Conservation (phyloP, 2,329 filamentous ascomycete genomes). For the Alternaria hordeiaustralica region DNA sequence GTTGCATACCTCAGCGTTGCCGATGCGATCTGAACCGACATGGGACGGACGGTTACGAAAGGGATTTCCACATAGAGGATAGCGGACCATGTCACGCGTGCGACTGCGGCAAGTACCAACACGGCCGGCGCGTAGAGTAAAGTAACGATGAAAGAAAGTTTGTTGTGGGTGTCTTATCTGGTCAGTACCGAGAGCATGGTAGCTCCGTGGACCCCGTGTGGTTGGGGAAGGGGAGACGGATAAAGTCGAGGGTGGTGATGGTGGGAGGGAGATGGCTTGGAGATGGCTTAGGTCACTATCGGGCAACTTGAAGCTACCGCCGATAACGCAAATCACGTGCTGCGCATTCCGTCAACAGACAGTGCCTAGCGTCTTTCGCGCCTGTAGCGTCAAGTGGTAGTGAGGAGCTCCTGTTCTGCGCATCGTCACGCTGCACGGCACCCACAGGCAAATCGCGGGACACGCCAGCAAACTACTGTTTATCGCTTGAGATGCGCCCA, state of each 20-base stretch:
- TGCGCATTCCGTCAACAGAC: conserved; percentile 24
- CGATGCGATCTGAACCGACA: background rate
- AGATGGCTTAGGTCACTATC: conserved; percentile 12
- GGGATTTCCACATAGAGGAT: background rate
- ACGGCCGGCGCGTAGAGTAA: background rate
- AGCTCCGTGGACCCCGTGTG: background rate
- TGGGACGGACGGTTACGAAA: background rate
- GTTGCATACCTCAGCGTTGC: background rate
- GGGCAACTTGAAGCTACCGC: conserved; percentile 4
- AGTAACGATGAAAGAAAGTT: background rate
- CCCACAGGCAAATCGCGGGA: conserved; percentile 24
- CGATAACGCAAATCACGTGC: conserved; percentile 18
- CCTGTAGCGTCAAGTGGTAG: conserved; percentile 9
- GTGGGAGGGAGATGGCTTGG: background rate
- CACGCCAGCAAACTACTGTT: conserved; percentile 28
- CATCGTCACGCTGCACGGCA: conserved; percentile 8
- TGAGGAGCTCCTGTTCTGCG: conserved; percentile 21
- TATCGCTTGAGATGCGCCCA: conserved; percentile 38
- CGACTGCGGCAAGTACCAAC: background rate
- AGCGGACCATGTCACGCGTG: background rate
- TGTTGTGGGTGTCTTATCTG: background rate
- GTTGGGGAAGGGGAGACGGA: background rate
- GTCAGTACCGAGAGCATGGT: background rate
- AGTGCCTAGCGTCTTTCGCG: conserved; percentile 24
- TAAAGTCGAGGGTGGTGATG: background rate